phyloP scores from a whole-genome alignment of 768 basidiomycete genomes.

The Russula ochroleuca region DNA sequence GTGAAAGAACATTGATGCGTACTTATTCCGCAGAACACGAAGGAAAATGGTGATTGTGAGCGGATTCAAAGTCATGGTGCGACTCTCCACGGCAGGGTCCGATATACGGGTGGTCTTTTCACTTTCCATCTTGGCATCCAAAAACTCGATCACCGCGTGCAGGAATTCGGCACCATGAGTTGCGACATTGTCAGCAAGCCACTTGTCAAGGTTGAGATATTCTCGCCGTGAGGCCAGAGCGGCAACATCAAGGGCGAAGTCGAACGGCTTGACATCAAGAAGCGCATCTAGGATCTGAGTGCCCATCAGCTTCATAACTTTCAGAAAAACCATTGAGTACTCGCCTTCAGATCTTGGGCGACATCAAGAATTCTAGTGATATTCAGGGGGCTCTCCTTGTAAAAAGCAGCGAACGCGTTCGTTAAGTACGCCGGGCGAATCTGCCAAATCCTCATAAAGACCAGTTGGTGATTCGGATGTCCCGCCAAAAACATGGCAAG shows the following conservation, averaged over 20 bases:
- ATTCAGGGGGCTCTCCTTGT: slow-evolving; percentile 87
- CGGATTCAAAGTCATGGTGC: slow-evolving; percentile 83
- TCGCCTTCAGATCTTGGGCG: slow-evolving; percentile 88
- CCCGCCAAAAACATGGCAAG: slow-evolving; percentile 87
- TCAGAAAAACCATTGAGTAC: slow-evolving; percentile 26
- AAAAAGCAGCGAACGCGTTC: slow-evolving; percentile 85
- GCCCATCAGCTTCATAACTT: neutral
- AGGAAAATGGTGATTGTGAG: slow-evolving; percentile 91
- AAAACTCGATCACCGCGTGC: slow-evolving; percentile 79
- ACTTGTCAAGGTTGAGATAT: slow-evolving; percentile 94
- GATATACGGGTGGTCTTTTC: slow-evolving; percentile 75
- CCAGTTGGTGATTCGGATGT: slow-evolving; percentile 92
- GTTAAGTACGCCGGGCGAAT: slow-evolving; percentile 83
- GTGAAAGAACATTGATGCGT: slow-evolving; percentile 31
- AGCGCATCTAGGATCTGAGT: slow-evolving; percentile 87
- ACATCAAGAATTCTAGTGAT: slow-evolving; percentile 94
- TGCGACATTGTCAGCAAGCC: slow-evolving; percentile 85
- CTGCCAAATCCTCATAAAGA: slow-evolving; percentile 96
- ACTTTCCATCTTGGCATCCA: slow-evolving; percentile 89
- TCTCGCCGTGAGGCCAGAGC: slow-evolving; percentile 89
- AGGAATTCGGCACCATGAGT: slow-evolving; percentile 83
- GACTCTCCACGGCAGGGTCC: slow-evolving; percentile 70
- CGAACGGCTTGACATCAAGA: slow-evolving; percentile 82
- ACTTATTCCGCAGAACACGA: slow-evolving; percentile 82
- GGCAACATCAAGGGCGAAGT: slow-evolving; percentile 90